Percentiles rank a stretch among this genome's conserved stretches.
phyloP scores from a whole-genome alignment of 1,284 basidiomycete species.

The Porphyrellus sp. region DNA sequence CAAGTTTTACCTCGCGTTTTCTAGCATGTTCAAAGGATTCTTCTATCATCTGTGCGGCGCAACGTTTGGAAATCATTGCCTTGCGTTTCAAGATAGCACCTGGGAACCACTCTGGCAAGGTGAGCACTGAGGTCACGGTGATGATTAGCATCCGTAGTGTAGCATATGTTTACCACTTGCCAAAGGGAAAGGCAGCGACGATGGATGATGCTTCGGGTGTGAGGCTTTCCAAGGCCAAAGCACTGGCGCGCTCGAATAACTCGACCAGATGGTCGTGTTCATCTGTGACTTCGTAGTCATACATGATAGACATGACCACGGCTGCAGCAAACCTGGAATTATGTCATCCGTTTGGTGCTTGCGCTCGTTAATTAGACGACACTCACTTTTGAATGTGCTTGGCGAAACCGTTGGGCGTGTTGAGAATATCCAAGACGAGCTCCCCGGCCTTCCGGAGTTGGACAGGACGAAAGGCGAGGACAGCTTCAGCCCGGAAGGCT shows the following conservation, averaged over 20 bases:
- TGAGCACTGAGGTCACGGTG: slow-evolving; percentile 22
- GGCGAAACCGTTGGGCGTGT: slow-evolving; percentile 9
- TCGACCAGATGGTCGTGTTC: slow-evolving; percentile 23
- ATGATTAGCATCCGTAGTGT: neutral
- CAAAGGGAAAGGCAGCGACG: slow-evolving; percentile 23
- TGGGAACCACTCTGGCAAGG: slow-evolving; percentile 29
- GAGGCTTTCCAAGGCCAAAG: slow-evolving; percentile 14
- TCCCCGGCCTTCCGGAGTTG: slow-evolving; percentile 22
- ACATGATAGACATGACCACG: slow-evolving; percentile 26
- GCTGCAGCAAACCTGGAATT: slow-evolving; percentile 20
- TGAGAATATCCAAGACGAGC: slow-evolving; percentile 20
- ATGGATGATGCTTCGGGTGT: slow-evolving; percentile 22
- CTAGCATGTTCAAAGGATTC: slow-evolving; percentile 21
- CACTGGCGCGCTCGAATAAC: slow-evolving; percentile 14
- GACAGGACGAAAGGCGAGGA: slow-evolving; percentile 15
- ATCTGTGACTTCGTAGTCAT: slow-evolving; percentile 23
- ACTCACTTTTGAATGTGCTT: slow-evolving; percentile 22
- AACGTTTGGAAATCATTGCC: slow-evolving; percentile 16
- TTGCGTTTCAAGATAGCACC: slow-evolving; percentile 15
- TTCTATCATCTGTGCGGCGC: slow-evolving; percentile 18
- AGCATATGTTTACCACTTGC: slow-evolving; percentile 4
- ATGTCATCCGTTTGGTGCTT: neutral
- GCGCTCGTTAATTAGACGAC: neutral
- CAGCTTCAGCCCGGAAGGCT: slow-evolving; percentile 23
- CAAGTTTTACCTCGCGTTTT: slow-evolving; percentile 15